A percentile compares a stretch with the other conserved stretches of the same genome.
Evolutionary conservation across 495 filamentous ascomycete genomes (phyloP).

Genomic region (Penicillium riverlandense): DNA sequence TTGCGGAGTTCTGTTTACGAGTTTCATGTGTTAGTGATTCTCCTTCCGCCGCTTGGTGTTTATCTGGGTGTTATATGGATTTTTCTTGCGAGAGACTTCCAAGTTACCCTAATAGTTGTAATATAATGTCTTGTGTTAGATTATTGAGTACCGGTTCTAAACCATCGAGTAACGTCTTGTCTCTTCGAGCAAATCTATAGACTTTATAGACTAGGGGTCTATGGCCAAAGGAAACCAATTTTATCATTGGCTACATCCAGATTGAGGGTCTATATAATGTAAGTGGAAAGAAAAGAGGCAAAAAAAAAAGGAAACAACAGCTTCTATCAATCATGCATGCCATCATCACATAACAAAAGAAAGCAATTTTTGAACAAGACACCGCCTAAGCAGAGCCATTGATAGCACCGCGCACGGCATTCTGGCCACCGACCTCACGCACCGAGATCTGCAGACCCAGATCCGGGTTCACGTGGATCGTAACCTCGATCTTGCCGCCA

Average conservation of each 20-base stretch:
- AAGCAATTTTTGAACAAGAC: slow-evolving; percentile 8
- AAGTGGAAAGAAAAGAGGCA: slow-evolving; percentile 5
- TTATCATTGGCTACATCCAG: slow-evolving; percentile 7
- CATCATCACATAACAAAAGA: slow-evolving; percentile 26
- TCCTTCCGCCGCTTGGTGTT: not conserved
- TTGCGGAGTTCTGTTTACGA: slow-evolving; percentile 11
- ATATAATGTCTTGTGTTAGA: slow-evolving; percentile 14
- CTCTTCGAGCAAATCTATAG: too few species aligned
- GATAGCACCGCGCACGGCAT: slow-evolving; percentile 69
- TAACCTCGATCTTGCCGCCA: slow-evolving; percentile 86
- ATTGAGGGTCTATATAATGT: slow-evolving; percentile 3
- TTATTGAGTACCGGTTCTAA: too few species aligned
- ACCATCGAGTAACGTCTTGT: too few species aligned
- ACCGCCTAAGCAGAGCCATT: slow-evolving; percentile 34
- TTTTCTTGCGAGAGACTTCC: not conserved
- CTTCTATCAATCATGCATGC: slow-evolving; percentile 28
- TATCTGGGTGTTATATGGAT: not conserved
- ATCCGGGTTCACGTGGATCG: slow-evolving; percentile 75
- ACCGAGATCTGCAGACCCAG: slow-evolving; percentile 69
- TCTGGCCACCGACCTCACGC: slow-evolving; percentile 79
- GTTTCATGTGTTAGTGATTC: slow-evolving; percentile 6
- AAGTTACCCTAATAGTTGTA: slow-evolving; percentile 17
- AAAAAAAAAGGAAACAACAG: slow-evolving; percentile 14
- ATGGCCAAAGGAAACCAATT: slow-evolving; percentile 3
- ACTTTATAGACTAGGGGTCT: too few species aligned